phyloP scores from a whole-genome alignment of 306 rosid genomes.

The Aeschynomene evenia region DNA sequence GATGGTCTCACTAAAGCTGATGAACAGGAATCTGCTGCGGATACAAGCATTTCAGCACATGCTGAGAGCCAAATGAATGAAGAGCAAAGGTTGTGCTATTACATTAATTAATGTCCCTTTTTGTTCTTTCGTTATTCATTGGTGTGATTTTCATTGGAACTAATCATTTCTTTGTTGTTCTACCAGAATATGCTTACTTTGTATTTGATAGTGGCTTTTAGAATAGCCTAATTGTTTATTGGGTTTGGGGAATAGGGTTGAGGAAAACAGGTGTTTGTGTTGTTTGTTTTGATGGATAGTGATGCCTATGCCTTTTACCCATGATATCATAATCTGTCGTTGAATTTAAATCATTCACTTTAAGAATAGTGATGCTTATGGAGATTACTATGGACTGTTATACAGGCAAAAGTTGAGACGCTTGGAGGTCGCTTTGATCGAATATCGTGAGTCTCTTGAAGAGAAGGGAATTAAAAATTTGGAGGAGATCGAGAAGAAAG shows the following conservation, averaged over 20 bases:
- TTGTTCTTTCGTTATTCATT: not conserved
- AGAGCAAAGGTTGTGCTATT: slow-evolving; percentile 74
- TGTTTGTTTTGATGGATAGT: not conserved
- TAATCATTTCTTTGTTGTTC: not conserved
- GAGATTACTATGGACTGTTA: slow-evolving; percentile 22
- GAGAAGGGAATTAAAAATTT: slow-evolving; percentile 76
- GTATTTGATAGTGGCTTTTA: slow-evolving; percentile 2
- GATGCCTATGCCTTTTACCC: not conserved
- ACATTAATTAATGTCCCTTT: slow-evolving; percentile 17
- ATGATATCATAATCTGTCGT: not conserved
- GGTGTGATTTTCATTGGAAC: not conserved
- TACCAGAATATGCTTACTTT: not conserved
- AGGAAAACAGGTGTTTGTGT: not conserved
- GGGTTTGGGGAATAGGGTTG: not conserved
- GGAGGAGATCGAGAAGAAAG: slow-evolving; percentile 85
- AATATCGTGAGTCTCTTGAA: slow-evolving; percentile 93
- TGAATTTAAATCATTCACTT: not conserved
- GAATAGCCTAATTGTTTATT: not conserved
- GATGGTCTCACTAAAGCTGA: slow-evolving; percentile 65
- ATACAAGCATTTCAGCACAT: slow-evolving; percentile 54
- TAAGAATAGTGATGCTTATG: slow-evolving; percentile 21
- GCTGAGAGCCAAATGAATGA: slow-evolving; percentile 85
- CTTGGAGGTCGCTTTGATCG: slow-evolving; percentile 90
- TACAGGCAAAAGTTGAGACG: slow-evolving; percentile 92
- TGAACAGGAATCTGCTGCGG: slow-evolving; percentile 71